Base-by-base conservation (phyloP, 805 yeast genomes). In the Lipomyces sp. region DNA sequence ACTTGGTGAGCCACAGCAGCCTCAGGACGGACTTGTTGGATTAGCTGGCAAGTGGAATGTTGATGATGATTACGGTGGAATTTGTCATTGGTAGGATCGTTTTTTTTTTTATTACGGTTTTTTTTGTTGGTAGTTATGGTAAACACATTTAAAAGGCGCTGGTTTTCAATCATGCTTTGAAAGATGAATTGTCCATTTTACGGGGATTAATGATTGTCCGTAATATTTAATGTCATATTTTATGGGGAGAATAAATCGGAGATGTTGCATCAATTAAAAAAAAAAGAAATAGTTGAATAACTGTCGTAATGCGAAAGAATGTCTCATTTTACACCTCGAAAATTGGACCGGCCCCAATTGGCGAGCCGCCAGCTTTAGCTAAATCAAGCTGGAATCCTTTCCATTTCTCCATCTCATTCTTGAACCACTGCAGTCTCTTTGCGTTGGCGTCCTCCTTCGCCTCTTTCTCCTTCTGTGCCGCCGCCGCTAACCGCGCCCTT, bases 31-130 rank as follows among this genome's bases (percentile, higher is more conserved):
- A 24, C 61, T 60, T 18, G 69, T 68, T 18, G 71, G 71, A 11
- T 37, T 68, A 37, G 69, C 71, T 6, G 71, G 71, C 8, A 68
- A 68, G 34, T 68, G 71, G 71, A 60, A 60, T 37, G 63, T 68
- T 13, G 66, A 59, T 56, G 71, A 68, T 50, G 71, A 68, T 34
- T 62, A 57, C 30, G 71, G 71, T 15, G 71, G 71, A 4, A 68
- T 68, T 18, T 68, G 71, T 51, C 71, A 68, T 32, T 68, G 71
- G 71, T 68, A 55, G 54, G 39, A 15, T 10, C 4, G 33, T 54
- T 42, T 42, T 30, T 55, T 54, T 42, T 42, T 30, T 55, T 8
- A 35, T 55, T 24, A 32, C 10, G 29, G 37, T 45, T 62, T 59
- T 24, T 24, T 24, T 24, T 24, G 24, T 24, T 24, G 24, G 24